These are phyloP conservation scores for Prosopis cineraria DNA, from an alignment of 306 rosid species.

Conservation along the genomic window DNA sequence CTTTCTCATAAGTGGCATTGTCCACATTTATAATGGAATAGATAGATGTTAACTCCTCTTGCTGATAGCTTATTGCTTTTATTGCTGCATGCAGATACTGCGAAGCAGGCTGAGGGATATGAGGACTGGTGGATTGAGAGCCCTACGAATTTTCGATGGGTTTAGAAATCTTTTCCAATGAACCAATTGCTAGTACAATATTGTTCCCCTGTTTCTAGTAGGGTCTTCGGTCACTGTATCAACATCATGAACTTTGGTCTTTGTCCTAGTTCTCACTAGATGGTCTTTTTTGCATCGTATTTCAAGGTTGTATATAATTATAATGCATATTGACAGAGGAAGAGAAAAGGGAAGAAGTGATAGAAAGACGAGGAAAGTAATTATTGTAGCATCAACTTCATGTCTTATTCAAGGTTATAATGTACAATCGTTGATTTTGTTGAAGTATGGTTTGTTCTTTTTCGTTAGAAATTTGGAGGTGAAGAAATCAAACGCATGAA, in stretches of 20 bases:
- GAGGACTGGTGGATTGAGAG: conserved; percentile 81
- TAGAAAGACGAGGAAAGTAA: background rate
- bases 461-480: background rate
- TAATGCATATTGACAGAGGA: background rate
- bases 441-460: no score
- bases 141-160: conserved; percentile 70
- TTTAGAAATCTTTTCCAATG: conserved; percentile 69
- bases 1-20: conserved; percentile 3
- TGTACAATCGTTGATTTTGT: background rate
- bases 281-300: conserved; percentile 5
- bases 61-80: conserved; percentile 5
- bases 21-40: background rate
- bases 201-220: conserved; percentile 12
- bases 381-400: background rate
- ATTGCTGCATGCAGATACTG: conserved; percentile 63
- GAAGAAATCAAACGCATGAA: background rate
- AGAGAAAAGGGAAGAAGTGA: background rate
- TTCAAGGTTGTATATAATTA: background rate
- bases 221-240: background rate
- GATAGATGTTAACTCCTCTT: background rate
- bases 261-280: conserved; percentile 8
- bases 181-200: conserved; percentile 32
- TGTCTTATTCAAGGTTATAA: background rate
- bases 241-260: conserved; percentile 24
- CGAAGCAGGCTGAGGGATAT: conserved; percentile 79